phyloP scores from a whole-genome alignment of 2,329 filamentous ascomycete genomes.

The Aspergillus fumigatiaffinis region DNA sequence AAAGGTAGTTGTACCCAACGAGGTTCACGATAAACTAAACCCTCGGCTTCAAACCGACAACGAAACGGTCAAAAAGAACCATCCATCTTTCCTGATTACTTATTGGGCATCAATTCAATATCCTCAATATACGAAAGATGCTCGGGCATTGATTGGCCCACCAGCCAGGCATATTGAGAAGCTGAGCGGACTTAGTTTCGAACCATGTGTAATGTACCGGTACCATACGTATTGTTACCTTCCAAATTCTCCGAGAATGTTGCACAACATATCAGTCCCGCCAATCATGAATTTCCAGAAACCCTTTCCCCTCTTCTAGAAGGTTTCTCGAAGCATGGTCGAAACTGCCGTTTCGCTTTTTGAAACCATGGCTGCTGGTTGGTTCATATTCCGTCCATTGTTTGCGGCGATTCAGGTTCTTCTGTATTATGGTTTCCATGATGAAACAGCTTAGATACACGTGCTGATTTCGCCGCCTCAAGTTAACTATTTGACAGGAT shows the following conservation, averaged over 20 bases:
- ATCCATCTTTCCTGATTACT: neutral
- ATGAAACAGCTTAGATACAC: neutral
- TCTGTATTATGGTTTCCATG: neutral
- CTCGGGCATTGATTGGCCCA: neutral
- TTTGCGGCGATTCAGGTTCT: neutral
- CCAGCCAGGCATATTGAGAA: neutral
- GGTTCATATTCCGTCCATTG: neutral
- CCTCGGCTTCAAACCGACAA: neutral
- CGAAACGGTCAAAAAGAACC: neutral
- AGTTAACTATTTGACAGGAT: neutral
- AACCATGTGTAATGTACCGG: neutral
- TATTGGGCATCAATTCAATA: neutral
- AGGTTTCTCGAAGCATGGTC: slow-evolving; percentile 12
- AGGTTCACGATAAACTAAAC: neutral
- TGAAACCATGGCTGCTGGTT: neutral
- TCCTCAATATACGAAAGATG: neutral
- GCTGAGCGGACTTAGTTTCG: neutral
- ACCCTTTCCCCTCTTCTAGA: slow-evolving; percentile 10
- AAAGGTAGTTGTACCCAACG: neutral
- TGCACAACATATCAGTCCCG: neutral
- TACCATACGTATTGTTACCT: neutral
- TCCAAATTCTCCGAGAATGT: neutral
- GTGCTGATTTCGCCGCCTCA: neutral
- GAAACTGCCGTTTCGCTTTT: neutral
- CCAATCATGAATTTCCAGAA: neutral